These are phyloP conservation scores for Apophysomyces ossiformis DNA, from an alignment of 371 early-diverging fungal genomes.

Conservation along the genomic window DNA sequence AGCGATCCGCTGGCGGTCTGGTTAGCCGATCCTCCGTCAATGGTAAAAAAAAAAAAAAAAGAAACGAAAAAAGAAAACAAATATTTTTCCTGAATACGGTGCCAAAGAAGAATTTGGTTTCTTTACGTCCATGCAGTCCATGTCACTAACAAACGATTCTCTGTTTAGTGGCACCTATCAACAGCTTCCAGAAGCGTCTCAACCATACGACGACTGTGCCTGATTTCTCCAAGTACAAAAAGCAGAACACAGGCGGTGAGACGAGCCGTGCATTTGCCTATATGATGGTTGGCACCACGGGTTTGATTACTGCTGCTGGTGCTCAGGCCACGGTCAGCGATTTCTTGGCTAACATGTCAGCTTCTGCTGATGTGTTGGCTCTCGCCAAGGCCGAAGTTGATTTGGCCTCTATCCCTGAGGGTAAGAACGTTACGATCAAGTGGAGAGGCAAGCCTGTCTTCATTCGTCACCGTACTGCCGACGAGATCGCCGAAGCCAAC, in stretches of 20 bases:
- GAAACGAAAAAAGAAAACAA: background rate
- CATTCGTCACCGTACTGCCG: constrained; percentile 92
- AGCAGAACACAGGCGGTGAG: constrained; percentile 58
- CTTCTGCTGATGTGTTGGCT: constrained; percentile 96
- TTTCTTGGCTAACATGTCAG: constrained; percentile 85
- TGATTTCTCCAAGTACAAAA: constrained; percentile 63
- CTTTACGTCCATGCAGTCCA: no score
- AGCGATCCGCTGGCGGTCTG: constrained; percentile 39
- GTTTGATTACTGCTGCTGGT: constrained; percentile 80
- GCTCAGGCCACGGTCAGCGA: constrained; percentile 91
- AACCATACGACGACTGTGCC: constrained; percentile 62
- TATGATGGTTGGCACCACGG: constrained; percentile 91
- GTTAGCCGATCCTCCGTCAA: constrained; percentile 40
- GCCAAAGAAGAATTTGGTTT: background rate
- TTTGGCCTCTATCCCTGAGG: constrained; percentile 87
- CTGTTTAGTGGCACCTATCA: background rate
- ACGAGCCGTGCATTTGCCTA: constrained; percentile 83
- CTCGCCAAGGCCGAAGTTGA: constrained; percentile 96
- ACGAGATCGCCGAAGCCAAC: constrained; percentile 92
- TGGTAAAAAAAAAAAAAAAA: constrained; percentile 22
- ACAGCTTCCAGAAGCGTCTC: constrained; percentile 47
- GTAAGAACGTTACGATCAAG: constrained; percentile 94
- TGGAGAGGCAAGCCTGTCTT: constrained; percentile 98
- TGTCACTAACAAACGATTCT: no score
- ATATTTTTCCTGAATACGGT: background rate